Conservation (phyloP, 345 rosid genomes). For the Kernera saxatilis region DNA sequence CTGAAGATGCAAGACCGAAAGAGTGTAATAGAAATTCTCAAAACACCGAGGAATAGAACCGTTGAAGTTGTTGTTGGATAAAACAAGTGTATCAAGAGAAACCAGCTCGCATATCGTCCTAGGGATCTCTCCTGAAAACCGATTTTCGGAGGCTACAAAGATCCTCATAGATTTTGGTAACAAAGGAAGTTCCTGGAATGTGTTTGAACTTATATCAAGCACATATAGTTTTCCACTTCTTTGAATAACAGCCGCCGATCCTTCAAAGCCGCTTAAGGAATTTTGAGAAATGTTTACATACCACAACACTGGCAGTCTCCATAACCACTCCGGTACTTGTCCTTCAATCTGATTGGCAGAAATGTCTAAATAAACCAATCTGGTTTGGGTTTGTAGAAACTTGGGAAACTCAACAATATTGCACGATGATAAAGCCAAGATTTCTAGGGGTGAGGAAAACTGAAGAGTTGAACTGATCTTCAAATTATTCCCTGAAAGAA, state of each 20-base stretch:
- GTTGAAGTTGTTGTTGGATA: conserved; percentile 30
- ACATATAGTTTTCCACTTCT: not conserved
- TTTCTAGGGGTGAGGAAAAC: not conserved
- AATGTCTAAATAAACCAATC: conserved; percentile 5
- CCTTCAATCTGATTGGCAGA: conserved; percentile 22
- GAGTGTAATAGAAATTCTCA: not conserved
- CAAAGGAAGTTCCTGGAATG: not conserved
- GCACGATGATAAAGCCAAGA: not conserved
- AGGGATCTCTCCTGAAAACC: conserved; percentile 14
- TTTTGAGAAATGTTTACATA: conserved; percentile 9
- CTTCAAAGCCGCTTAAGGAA: not conserved
- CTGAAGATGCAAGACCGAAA: conserved; percentile 1
- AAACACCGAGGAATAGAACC: conserved; percentile 29
- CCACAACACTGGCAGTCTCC: not conserved
- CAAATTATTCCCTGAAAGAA: conserved; percentile 10
- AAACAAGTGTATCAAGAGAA: not conserved
- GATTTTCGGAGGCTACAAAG: not conserved
- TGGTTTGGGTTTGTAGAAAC: not conserved
- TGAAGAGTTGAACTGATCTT: not conserved
- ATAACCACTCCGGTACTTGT: conserved; percentile 6
- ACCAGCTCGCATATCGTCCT: not conserved
- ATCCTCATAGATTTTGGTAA: not conserved
- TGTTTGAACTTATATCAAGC: conserved; percentile 21
- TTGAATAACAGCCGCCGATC: conserved; percentile 5
- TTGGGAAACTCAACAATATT: conserved; percentile 13